Base-by-base conservation (phyloP, 345 rosid species). In the Hypericum perforatum region DNA sequence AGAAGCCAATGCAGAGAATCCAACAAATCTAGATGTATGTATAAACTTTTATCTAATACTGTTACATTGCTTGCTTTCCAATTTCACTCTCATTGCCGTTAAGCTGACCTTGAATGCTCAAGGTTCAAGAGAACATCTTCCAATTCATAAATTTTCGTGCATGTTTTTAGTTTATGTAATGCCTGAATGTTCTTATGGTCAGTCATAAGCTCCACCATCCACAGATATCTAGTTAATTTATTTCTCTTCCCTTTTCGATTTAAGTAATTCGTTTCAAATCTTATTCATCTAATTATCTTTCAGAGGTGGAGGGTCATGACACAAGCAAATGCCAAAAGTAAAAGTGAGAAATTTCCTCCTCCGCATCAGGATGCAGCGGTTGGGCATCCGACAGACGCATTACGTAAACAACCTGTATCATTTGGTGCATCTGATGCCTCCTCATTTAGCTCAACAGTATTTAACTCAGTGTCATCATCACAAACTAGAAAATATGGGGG, bases 271-370 rank as follows among this genome's bases (percentile, higher is more conserved):
- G n/a, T n/a, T n/a, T n/a, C n/a, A n/a, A n/a, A n/a, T 22, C 13
- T 39, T 7, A n/a, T 5, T 42, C 13, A 41, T 11, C 8, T 45
- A 29, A 32, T 13, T 22, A 16, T 32, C 7, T 43, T 57, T 10
- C 66, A 67, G 72, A 67, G 72, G 48, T 57, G 61, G 59, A 62
- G 67, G 41, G 54, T 43, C 43, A 41, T 59, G 53, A 64, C 80
- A 43, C 79, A 82, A 53, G 66, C 74, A 62, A 77, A 76, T 66
- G 84, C 77, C 0, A 80, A 76, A 74, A 84, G 95, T 77, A 91
- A 78, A 74, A 91, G 98, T 39, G 96, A 85, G 82, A 91, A 65
- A 52, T 91, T 91, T 56, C 96, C 96, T 3, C 98, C 96, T 63
- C 95, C 96, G 0, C 98, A 86, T 70, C 87, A 79, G 71, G 96